phyloP scores from a whole-genome alignment of 228 moss, liverwort and hornwort genomes.

The Sphagnum fallax region DNA sequence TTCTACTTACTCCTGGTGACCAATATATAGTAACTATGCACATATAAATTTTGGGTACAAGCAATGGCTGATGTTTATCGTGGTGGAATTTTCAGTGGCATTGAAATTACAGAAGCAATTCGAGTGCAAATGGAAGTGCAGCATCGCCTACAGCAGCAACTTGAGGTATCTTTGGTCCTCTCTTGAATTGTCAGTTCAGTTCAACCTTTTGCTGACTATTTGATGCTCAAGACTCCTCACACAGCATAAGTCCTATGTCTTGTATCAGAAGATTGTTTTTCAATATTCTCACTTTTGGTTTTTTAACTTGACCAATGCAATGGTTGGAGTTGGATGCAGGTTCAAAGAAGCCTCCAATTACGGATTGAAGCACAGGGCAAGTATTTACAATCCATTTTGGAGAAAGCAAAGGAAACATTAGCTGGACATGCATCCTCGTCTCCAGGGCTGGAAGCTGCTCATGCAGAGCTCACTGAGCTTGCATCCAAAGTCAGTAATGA shows the following conservation, averaged over 20 bases:
- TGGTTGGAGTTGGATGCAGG: constrained; percentile 21
- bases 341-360: constrained; percentile 87
- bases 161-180: constrained; percentile 51
- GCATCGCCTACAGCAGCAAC: constrained; percentile 82
- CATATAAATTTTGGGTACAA: too few species aligned
- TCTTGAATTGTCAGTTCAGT: too few species aligned
- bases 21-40: too few species aligned
- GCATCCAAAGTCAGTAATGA: constrained; percentile 83
- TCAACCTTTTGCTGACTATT: background rate
- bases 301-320: too few species aligned
- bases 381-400: constrained; percentile 87
- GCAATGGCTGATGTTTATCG: too few species aligned
- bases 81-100: constrained; percentile 26
- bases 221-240: background rate
- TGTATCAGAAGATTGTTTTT: background rate
- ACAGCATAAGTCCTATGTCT: background rate
- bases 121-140: constrained; percentile 98
- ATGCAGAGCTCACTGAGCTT: constrained; percentile 82
- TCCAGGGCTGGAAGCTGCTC: constrained; percentile 80
- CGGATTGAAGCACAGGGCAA: constrained; percentile 96
- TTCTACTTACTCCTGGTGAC: too few species aligned
- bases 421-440: constrained; percentile 68
- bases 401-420: constrained; percentile 88
- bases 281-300: too few species aligned
- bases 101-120: constrained; percentile 86